Percentiles rank a stretch among this genome's conserved stretches.
phyloP scores from a whole-genome alignment of 768 basidiomycete genomes.

The Daedaleopsis sinensis region DNA sequence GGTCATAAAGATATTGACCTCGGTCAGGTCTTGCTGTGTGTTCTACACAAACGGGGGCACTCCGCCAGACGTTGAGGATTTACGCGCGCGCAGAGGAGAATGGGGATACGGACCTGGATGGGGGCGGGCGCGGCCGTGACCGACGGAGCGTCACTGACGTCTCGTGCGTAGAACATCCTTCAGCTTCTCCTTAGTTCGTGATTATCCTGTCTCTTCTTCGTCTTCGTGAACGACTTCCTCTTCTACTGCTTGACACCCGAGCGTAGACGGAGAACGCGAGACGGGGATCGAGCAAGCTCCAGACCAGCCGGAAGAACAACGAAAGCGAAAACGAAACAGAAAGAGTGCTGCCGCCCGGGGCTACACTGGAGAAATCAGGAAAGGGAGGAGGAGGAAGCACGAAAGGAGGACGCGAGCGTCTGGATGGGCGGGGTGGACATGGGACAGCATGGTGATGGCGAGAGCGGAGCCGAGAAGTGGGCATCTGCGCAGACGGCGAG shows the following conservation, averaged over 20 bases:
- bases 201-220: no score
- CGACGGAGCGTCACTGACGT: not conserved
- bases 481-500: not conserved
- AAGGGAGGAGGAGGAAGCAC: not conserved
- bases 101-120: no score
- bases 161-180: conserved; percentile 6
- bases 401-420: conserved; percentile 2
- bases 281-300: conserved; percentile 13
- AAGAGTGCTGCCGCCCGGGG: conserved; percentile 14
- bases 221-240: no score
- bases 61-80: not conserved
- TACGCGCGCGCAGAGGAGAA: no score
- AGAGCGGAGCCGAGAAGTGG: not conserved
- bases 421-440: not conserved
- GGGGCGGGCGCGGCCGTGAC: not conserved
- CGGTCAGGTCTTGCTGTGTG: conserved; percentile 3
- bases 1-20: conserved; percentile 15
- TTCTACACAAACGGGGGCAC: not conserved
- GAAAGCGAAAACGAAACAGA: not conserved
- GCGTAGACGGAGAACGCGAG: not conserved
- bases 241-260: not conserved
- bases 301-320: conserved; percentile 15
- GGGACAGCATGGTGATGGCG: not conserved
- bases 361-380: conserved; percentile 3
- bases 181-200: no score